Conservation (phyloP, 805 yeast genomes). For the Schizosaccharomyces octosporus region DNA sequence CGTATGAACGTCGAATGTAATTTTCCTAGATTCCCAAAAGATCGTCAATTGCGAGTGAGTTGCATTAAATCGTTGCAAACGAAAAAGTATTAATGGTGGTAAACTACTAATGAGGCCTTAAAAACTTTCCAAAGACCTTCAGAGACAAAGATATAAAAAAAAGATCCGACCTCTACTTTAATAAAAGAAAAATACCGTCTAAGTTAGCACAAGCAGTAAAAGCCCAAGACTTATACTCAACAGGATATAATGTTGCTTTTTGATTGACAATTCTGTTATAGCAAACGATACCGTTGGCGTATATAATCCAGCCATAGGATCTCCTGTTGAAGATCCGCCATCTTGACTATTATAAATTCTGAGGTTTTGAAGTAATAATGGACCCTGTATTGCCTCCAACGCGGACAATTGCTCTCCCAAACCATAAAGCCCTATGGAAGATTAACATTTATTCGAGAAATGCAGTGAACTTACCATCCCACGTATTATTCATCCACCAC, state of each 20-base stretch:
- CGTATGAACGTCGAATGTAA: no score
- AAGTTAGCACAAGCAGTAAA: no score
- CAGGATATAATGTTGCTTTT: background rate
- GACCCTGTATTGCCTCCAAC: slow-evolving; percentile 29
- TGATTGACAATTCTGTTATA: background rate
- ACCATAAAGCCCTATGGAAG: slow-evolving; percentile 28
- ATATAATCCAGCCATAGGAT: background rate
- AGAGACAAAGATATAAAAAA: slow-evolving; percentile 4
- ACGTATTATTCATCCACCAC: slow-evolving; percentile 21
- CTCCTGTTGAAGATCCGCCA: background rate
- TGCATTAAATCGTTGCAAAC: no score
- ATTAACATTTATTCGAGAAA: no score
- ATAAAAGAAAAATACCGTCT: background rate
- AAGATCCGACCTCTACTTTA: background rate
- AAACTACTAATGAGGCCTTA: no score
- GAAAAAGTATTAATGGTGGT: no score
- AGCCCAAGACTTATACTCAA: background rate
- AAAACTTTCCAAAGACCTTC: no score
- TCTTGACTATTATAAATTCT: background rate
- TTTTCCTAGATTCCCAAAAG: no score
- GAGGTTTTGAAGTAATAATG: background rate
- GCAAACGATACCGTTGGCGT: background rate
- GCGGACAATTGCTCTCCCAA: slow-evolving; percentile 84
- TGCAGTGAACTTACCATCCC: slow-evolving; percentile 12
- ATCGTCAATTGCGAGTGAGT: no score